A percentile compares a stretch with the other conserved stretches of the same genome.
Evolutionary conservation across 768 basidiomycete genomes (phyloP).

Genomic region (Tremella fuciformis): DNA sequence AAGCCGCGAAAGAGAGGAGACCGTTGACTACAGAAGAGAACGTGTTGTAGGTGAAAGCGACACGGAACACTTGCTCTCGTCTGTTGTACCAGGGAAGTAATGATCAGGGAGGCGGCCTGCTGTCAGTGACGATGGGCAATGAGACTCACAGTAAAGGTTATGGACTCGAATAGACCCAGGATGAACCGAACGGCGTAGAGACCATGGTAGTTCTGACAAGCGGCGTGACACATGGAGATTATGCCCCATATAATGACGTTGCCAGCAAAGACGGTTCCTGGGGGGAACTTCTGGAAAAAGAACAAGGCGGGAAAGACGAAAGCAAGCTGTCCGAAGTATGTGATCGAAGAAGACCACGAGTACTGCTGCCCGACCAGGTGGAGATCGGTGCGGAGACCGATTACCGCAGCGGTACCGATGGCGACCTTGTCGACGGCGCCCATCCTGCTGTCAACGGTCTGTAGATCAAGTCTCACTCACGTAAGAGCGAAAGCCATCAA

Average conservation of each 20-base stretch:
- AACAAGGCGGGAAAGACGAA: not conserved
- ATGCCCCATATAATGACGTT: constrained; percentile 36
- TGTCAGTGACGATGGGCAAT: not conserved
- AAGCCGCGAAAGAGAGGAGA: constrained; percentile 23
- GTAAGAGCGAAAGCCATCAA: constrained; percentile 20
- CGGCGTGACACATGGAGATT: constrained; percentile 23
- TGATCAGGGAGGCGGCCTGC: not conserved
- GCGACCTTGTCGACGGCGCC: constrained; percentile 41
- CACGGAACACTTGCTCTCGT: constrained; percentile 33
- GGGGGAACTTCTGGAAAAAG: not conserved
- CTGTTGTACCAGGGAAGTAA: constrained; percentile 34
- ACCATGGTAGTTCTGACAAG: constrained; percentile 20
- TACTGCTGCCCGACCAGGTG: constrained; percentile 36
- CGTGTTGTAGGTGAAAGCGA: constrained; percentile 39
- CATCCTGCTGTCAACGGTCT: constrained; percentile 11
- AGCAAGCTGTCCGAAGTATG: constrained; percentile 21
- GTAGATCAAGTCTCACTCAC: not conserved
- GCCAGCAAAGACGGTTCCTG: constrained; percentile 24
- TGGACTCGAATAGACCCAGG: constrained; percentile 36
- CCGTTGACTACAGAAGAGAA: constrained; percentile 37
- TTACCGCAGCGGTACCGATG: constrained; percentile 34
- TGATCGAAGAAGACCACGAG: constrained; percentile 20
- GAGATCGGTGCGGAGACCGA: constrained; percentile 32
- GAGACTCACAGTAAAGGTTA: constrained; percentile 6
- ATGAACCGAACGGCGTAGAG: constrained; percentile 29